Percentiles rank a stretch among this genome's conserved stretches.
Conservation (phyloP, 805 yeast genomes). For the Myxozyma sirexii region DNA sequence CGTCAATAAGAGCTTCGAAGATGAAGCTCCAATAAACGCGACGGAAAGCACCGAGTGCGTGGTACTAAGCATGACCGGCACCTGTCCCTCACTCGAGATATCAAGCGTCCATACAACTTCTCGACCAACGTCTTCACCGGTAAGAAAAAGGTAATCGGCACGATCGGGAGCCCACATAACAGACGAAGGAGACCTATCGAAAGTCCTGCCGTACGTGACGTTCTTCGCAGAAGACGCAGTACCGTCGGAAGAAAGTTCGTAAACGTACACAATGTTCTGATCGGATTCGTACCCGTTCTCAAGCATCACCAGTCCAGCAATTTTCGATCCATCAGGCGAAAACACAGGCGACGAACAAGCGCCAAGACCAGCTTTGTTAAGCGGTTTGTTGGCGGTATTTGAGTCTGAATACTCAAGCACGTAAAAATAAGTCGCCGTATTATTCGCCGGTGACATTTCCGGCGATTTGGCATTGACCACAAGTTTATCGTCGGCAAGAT, state of each 20-base stretch:
- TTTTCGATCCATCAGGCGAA: conserved; percentile 33
- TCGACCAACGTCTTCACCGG: conserved; percentile 29
- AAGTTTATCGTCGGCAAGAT: conserved; percentile 26
- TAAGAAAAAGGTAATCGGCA: conserved; percentile 15
- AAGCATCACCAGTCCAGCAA: conserved; percentile 34
- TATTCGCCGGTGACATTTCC: conserved; percentile 35
- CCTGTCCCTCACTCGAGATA: background rate
- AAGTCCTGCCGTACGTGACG: conserved; percentile 18
- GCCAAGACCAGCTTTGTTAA: conserved; percentile 31
- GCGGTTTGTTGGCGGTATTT: conserved; percentile 14
- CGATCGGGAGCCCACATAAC: conserved; percentile 27
- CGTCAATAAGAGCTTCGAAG: conserved; percentile 18
- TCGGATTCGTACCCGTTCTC: conserved; percentile 38
- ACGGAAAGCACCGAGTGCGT: conserved; percentile 23
- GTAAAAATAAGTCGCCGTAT: conserved; percentile 37
- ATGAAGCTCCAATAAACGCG: conserved; percentile 15
- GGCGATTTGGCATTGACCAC: conserved; percentile 37
- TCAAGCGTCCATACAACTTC: conserved; percentile 25
- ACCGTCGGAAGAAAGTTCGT: conserved; percentile 28
- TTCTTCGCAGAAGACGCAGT: background rate
- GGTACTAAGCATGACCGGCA: conserved; percentile 23
- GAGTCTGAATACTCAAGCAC: conserved; percentile 24
- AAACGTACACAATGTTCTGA: conserved; percentile 30
- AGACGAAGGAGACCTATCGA: conserved; percentile 32
- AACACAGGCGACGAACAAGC: conserved; percentile 36